A percentile compares a stretch with the other conserved stretches of the same genome.
Conservation (phyloP, 1,284 basidiomycete genomes). For the Grifola frondosa region DNA sequence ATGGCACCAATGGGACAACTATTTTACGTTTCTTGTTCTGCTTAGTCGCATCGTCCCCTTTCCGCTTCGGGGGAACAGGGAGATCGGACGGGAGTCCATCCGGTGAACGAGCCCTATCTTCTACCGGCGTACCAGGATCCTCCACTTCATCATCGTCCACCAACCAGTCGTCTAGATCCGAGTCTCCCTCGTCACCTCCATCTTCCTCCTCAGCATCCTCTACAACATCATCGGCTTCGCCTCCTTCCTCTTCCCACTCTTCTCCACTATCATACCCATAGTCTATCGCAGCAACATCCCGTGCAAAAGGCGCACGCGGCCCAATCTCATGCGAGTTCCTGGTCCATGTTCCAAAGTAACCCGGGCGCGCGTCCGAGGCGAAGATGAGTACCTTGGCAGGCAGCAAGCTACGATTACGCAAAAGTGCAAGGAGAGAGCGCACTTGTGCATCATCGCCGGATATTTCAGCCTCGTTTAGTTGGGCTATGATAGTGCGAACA, state of each 20-base stretch:
- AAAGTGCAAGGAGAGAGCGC: constrained; percentile 49
- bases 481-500: constrained; percentile 58
- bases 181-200: constrained; percentile 60
- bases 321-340: constrained; percentile 68
- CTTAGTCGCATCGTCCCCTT: constrained; percentile 38
- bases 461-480: constrained; percentile 76
- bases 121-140: constrained; percentile 39
- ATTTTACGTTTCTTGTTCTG: constrained; percentile 65
- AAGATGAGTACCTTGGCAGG: constrained; percentile 78
- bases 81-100: constrained; percentile 36
- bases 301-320: constrained; percentile 71
- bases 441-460: constrained; percentile 65
- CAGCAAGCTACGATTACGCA: constrained; percentile 58
- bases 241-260: constrained; percentile 83
- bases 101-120: constrained; percentile 41
- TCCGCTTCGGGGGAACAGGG: constrained; percentile 49
- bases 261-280: constrained; percentile 85
- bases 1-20: constrained; percentile 73
- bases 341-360: constrained; percentile 87
- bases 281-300: constrained; percentile 69
- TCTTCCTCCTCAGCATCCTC: constrained; percentile 64
- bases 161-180: constrained; percentile 75
- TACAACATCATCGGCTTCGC: constrained; percentile 70
- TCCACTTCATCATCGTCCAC: constrained; percentile 74
- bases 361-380: constrained; percentile 73